phyloP scores from a whole-genome alignment of 208 protist species.

The Crithidia sp. region DNA sequence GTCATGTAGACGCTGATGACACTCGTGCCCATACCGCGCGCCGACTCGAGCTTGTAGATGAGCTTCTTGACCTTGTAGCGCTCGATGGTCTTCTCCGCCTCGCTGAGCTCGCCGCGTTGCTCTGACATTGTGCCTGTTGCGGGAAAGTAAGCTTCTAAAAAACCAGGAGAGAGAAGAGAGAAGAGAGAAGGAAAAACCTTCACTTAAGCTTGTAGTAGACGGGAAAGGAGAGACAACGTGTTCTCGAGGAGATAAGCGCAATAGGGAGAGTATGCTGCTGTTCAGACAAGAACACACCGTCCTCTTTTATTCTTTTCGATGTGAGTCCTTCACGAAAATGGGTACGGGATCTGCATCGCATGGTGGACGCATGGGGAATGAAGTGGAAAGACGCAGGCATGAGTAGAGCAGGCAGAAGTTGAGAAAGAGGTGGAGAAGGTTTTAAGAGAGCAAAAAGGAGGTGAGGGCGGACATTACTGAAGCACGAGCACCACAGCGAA shows the following conservation, averaged over 20 bases:
- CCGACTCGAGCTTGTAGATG: conserved; percentile 98
- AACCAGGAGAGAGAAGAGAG: not conserved
- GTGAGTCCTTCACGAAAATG: too few relatives aligned
- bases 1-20: conserved; percentile 99
- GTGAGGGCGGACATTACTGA: too few relatives aligned
- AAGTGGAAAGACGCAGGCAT: too few relatives aligned
- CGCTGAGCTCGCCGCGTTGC: conserved; percentile 73
- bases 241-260: not conserved
- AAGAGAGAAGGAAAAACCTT: not conserved
- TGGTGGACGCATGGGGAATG: too few relatives aligned
- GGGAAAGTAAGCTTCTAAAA: not conserved
- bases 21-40: conserved; percentile 98
- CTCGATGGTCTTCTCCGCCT: conserved; percentile 95
- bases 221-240: not conserved
- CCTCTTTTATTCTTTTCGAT: not conserved
- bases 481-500: too few relatives aligned
- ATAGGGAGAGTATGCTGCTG: not conserved
- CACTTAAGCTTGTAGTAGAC: not conserved
- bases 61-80: conserved; percentile 99
- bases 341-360: too few relatives aligned
- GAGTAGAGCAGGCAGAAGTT: too few relatives aligned
- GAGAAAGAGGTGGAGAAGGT: too few relatives aligned
- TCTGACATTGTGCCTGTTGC: conserved; percentile 29
- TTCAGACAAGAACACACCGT: conserved; percentile 2
- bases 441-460: too few relatives aligned